Base-by-base conservation (phyloP, 371 early-diverging fungal genomes). In the Dichotomocladium elegans region DNA sequence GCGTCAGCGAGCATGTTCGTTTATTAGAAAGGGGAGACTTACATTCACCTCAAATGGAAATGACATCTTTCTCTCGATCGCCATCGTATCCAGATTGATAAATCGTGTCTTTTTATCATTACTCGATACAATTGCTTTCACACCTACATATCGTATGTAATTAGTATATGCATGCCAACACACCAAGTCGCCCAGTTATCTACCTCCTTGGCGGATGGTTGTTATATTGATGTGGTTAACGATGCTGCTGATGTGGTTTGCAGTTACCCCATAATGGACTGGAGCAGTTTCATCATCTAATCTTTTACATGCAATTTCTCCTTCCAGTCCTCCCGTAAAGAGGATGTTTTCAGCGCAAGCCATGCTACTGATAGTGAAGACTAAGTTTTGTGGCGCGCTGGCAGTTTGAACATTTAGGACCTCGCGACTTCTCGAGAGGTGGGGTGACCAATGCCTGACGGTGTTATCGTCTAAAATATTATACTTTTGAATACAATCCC, bases 41-140 rank as follows among this genome's bases (percentile, higher is more conserved):
- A 87, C 89, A 65, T 92, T 90, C 24, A 81, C 83, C 11, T 87
- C 78, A 80, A 83, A 89, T 0, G 68, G 73, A 33, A 89, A 76
- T 3, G 49, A 26, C 33, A 79, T 58, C 3, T 65, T 57, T 2
- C 56, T 51, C 1, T 58, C 61, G 0, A 75, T 63, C 17, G 55
- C 22, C 45, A 79, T 41, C 0, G 74, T 64, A 7, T 51, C 58
- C 37, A 88, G 31, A 47, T 89, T 77, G 55, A 92, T 54, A 12
- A 67, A 55, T 12, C 87, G 74, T 14, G 80, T 62, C 1, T 45
- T 56, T 7, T 66, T 53, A 55, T 86, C 88, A 47, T 91, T 90
- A 55, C 81, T 85, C 7, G 90, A 80, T 11, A 85, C 66, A 19
- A 55, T 44, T 0, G 57, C 51, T 44, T 57, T 27, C 11, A 31